Base-by-base conservation (phyloP, 805 yeast genomes). In the Wickerhamiella australiensis region DNA sequence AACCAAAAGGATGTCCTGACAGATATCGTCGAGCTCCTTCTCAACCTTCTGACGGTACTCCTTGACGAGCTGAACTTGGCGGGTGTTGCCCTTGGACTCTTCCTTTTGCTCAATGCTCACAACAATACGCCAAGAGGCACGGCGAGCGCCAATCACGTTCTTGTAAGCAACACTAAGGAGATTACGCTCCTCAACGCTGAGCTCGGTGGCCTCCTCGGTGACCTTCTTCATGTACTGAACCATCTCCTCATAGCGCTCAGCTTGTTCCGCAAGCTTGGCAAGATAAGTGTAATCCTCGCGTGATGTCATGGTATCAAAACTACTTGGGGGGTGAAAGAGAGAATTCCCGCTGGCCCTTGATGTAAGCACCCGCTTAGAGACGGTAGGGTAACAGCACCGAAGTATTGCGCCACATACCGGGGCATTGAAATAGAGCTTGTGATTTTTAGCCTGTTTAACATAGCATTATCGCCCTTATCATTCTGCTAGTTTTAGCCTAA, bases 231-330 rank as follows among this genome's bases (percentile, higher is more conserved):
- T 92, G 76, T 85, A 87, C 71, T 85, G 94, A 64, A 92, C 98
- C 98, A 92, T 92, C 74, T 92, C 98, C 75, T 92, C 98, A 71
- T 92, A 92, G 74, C 98, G 94, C 76, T 92, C 98, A 65, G 98
- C 97, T 76, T 92, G 98, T 75, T 90, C 97, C 66, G 97, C 95
- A 69, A 90, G 83, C 69, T 92, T 86, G 69, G 98, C 98, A 67
- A 90, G 80, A 73, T 88, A 90, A 63, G 92, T 95, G 65, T 94
- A 85, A 74, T 92, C 95, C 81, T 92, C 97, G 77, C 96, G 94
- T 65, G 90, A 77, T 12, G 61, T 50, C 61, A 57, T 58, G 37
- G 43, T 36, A 29, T 33, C 40, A 33, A 33, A 33, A 33, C 35
- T 45, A 21, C 17, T 29, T 23, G 46, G 42, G 47, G 47, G 41